These are phyloP conservation scores for Elsinoe ampelina DNA, from an alignment of 2,329 filamentous ascomycete genomes.

Conservation along the genomic window DNA sequence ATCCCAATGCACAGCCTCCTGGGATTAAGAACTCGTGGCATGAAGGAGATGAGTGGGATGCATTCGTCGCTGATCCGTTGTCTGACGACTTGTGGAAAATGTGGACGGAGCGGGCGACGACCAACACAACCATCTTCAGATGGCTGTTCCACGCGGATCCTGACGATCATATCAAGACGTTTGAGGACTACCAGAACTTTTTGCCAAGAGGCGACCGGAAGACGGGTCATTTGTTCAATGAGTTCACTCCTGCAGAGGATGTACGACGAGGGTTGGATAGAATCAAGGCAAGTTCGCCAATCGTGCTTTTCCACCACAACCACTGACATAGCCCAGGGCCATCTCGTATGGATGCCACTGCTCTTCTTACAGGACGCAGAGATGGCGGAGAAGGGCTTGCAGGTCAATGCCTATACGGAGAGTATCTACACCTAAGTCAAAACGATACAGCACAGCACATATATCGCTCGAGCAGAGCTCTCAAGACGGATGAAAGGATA, in stretches of 20 bases:
- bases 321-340: slow-evolving; percentile 42
- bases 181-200: slow-evolving; percentile 81
- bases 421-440: slow-evolving; percentile 61
- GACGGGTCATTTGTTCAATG: slow-evolving; percentile 78
- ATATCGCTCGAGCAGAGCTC: not conserved
- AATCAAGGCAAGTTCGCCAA: slow-evolving; percentile 39
- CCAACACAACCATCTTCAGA: slow-evolving; percentile 66
- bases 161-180: slow-evolving; percentile 79
- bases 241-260: slow-evolving; percentile 62
- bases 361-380: slow-evolving; percentile 73
- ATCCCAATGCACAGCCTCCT: slow-evolving; percentile 70
- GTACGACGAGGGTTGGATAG: slow-evolving; percentile 66
- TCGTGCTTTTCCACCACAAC: not conserved
- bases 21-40: slow-evolving; percentile 63
- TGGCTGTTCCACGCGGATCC: slow-evolving; percentile 81
- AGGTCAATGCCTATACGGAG: slow-evolving; percentile 80
- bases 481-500: not conserved
- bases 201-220: slow-evolving; percentile 50
- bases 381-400: slow-evolving; percentile 82
- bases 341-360: slow-evolving; percentile 92
- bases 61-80: slow-evolving; percentile 52
- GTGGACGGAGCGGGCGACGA: slow-evolving; percentile 61
- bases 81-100: slow-evolving; percentile 49
- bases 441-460: not conserved
- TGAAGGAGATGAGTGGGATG: slow-evolving; percentile 55